Base-by-base conservation (phyloP, 106 monocot genomes). In the Dendrobium chrysotoxum region DNA sequence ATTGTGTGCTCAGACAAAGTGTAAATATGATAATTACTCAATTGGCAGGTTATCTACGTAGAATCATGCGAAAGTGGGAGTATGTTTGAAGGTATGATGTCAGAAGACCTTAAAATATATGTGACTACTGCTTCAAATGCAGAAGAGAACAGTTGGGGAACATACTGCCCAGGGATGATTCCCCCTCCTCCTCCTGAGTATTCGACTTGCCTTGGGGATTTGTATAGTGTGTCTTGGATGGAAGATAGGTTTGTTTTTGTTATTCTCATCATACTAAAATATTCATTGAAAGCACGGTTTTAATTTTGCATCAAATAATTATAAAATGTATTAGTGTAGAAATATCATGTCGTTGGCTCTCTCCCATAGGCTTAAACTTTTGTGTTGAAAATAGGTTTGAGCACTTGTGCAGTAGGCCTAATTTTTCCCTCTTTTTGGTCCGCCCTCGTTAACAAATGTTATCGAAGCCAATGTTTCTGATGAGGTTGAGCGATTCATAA, bases 21-120 rank as follows among this genome's bases (percentile, higher is more conserved):
- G 75, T 13, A 76, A 41, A 13, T 1, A 17, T 76, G 75, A 41
- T 13, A 57, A 20, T 50, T 41, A 53, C 11, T 77, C 40, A 26
- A 53, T 79, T n/a, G 28, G 25, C 74, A 94, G 94, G 86, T 92
- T 68, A 86, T 95, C 25, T 95, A 95, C 68, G 85, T 95, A 3
- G 95, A 95, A 84, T 90, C 95, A 25, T 95, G 95, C 28, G 95
- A 95, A 65, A 90, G 90, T 79, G 95, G 95, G 70, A 95, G 95
- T 38, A 83, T 95, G 16, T 95, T 95, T 73, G 92, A 95, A 77
- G 95, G 92, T 15, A n/a, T 92, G 72, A 80, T 95, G 87, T 88
- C 87, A 3, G 84, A 84, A 9, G 80, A 92, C 79, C 86, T 95
- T 23, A 76, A 89, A 18, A 85, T 92, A 40, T 95, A 95, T 78